Evolutionary conservation across 768 basidiomycete genomes (phyloP).

Genomic region (Harrya chromipes): DNA sequence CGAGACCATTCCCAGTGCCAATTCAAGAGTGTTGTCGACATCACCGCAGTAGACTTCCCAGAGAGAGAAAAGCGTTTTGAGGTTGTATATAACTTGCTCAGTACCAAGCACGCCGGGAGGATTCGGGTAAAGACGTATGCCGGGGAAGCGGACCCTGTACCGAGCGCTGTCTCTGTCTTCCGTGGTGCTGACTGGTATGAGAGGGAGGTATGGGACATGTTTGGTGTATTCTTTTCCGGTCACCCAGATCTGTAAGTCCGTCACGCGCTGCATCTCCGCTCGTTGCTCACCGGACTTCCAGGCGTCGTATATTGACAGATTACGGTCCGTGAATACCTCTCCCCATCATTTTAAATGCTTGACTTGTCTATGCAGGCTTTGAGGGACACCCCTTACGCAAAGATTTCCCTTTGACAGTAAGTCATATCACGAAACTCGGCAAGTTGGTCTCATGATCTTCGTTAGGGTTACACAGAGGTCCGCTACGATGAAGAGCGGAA

Average conservation of each 20-base stretch:
- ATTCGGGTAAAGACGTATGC: conserved; percentile 98
- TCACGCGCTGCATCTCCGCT: conserved; percentile 6
- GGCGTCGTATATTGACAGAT: conserved; percentile 96
- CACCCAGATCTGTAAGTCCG: conserved; percentile 90
- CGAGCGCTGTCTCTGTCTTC: conserved; percentile 75
- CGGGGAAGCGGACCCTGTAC: conserved; percentile 88
- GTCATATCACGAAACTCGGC: conserved; percentile 22
- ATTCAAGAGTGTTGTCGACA: conserved; percentile 90
- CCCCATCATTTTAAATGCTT: not conserved
- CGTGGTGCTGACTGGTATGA: conserved; percentile 98
- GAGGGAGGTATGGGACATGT: conserved; percentile 97
- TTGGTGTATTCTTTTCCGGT: conserved; percentile 91
- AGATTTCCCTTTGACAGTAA: conserved; percentile 94
- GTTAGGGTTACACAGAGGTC: conserved; percentile 95
- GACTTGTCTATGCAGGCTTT: conserved; percentile 54
- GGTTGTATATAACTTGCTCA: conserved; percentile 93
- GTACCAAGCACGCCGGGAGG: conserved; percentile 71
- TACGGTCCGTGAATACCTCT: conserved; percentile 58
- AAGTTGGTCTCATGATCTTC: not conserved
- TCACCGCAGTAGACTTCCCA: conserved; percentile 94
- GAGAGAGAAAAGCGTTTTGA: conserved; percentile 93
- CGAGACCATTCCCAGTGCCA: conserved; percentile 95
- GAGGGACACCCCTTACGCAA: conserved; percentile 97
- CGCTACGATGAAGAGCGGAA: conserved; percentile 98
- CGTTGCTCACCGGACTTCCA: conserved; percentile 30